Evolutionary conservation across 495 filamentous ascomycete genomes (phyloP).

Genomic region (Xylaria acuta): DNA sequence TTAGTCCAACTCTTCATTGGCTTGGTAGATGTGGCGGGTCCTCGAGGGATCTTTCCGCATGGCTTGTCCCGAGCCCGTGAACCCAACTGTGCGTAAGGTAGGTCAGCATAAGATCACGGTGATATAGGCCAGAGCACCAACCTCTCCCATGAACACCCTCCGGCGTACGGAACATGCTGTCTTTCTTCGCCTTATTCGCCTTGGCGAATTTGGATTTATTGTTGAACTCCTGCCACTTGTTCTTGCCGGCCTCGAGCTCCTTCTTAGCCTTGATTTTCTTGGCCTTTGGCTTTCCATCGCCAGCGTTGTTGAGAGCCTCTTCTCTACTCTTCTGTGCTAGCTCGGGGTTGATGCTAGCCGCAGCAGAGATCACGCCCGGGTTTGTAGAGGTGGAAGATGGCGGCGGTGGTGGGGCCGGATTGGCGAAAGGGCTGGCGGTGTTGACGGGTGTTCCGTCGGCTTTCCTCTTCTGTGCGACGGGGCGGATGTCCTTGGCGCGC

Average conservation of each 20-base stretch:
- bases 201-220: slow-evolving; percentile 80
- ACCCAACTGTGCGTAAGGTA: slow-evolving; percentile 70
- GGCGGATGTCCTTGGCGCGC: slow-evolving; percentile 81
- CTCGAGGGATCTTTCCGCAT: slow-evolving; percentile 92
- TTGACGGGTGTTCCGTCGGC: slow-evolving; percentile 76
- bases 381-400: slow-evolving; percentile 43
- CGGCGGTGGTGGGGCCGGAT: slow-evolving; percentile 49
- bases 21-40: slow-evolving; percentile 85
- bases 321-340: slow-evolving; percentile 71
- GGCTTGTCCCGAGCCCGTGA: slow-evolving; percentile 89
- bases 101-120: slow-evolving; percentile 42
- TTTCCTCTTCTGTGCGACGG: slow-evolving; percentile 86
- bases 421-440: slow-evolving; percentile 48
- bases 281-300: slow-evolving; percentile 50
- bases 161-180: slow-evolving; percentile 96
- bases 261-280: slow-evolving; percentile 87
- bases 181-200: slow-evolving; percentile 71
- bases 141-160: slow-evolving; percentile 86
- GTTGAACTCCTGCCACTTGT: slow-evolving; percentile 92
- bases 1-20: slow-evolving; percentile 75
- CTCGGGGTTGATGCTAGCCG: slow-evolving; percentile 82
- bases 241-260: slow-evolving; percentile 88
- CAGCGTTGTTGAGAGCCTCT: slow-evolving; percentile 36
- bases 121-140: slow-evolving; percentile 43
- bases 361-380: slow-evolving; percentile 81